These are phyloP conservation scores for Geotrichum bryndzae DNA, from an alignment of 1,139 yeast genomes.

Conservation along the genomic window DNA sequence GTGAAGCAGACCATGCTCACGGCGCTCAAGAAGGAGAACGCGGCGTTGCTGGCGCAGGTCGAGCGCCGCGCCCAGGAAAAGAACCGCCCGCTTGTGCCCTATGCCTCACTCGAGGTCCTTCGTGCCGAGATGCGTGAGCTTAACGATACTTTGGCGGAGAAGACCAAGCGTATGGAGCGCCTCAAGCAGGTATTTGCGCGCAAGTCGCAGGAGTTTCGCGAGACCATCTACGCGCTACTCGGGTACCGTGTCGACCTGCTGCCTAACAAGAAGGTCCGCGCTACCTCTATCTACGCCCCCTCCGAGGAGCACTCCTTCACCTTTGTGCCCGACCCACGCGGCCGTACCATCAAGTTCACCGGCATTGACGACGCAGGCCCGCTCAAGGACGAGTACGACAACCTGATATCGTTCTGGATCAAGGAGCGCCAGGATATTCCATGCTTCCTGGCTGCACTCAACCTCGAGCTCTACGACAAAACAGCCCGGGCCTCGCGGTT, in stretches of 20 bases:
- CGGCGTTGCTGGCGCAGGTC: slow-evolving; percentile 41
- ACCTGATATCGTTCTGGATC: slow-evolving; percentile 61
- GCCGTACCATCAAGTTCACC: slow-evolving; percentile 30
- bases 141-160: slow-evolving; percentile 46
- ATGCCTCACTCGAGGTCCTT: slow-evolving; percentile 58
- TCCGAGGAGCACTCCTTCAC: slow-evolving; percentile 34
- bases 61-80: slow-evolving; percentile 22
- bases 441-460: slow-evolving; percentile 73
- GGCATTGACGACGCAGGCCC: slow-evolving; percentile 31
- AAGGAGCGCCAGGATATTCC: slow-evolving; percentile 66
- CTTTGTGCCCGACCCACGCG: slow-evolving; percentile 35
- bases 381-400: slow-evolving; percentile 48
- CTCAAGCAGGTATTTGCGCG: slow-evolving; percentile 59
- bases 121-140: slow-evolving; percentile 49
- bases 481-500: slow-evolving; percentile 26
- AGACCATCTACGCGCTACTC: slow-evolving; percentile 59
- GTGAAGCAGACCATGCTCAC: slow-evolving; percentile 52
- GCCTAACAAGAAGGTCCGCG: slow-evolving; percentile 59
- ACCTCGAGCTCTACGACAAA: slow-evolving; percentile 53
- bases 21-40: slow-evolving; percentile 54
- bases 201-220: slow-evolving; percentile 68
- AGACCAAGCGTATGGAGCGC: slow-evolving; percentile 53
- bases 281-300: slow-evolving; percentile 50
- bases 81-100: slow-evolving; percentile 43
- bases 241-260: slow-evolving; percentile 73